Evolutionary conservation across 306 rosid species (phyloP).

Genomic region (Argentina anserina): DNA sequence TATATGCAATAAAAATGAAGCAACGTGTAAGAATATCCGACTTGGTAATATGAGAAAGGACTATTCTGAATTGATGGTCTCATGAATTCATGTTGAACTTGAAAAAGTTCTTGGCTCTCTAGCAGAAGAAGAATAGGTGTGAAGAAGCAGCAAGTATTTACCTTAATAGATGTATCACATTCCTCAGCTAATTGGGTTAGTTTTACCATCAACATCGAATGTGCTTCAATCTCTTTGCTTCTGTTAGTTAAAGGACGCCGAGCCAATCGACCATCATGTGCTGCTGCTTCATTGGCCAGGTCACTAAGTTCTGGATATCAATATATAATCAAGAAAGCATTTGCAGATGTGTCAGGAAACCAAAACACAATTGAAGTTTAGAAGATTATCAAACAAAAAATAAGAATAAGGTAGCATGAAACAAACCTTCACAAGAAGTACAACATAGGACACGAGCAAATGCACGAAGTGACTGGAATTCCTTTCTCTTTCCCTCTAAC

Average conservation of each 20-base stretch:
- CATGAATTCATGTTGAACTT: not conserved
- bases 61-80: not conserved
- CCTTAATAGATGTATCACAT: conserved; percentile 47
- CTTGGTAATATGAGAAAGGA: not conserved
- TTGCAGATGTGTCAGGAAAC: conserved; percentile 11
- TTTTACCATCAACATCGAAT: conserved; percentile 46
- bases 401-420: not conserved
- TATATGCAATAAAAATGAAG: not conserved
- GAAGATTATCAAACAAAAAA: not conserved
- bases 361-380: not conserved
- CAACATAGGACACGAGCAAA: conserved; percentile 66
- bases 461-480: conserved; percentile 75
- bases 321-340: conserved; percentile 23
- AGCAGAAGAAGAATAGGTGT: not conserved
- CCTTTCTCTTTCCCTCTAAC: conserved; percentile 64
- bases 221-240: conserved; percentile 62
- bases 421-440: conserved; percentile 42
- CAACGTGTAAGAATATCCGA: not conserved
- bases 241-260: conserved; percentile 49
- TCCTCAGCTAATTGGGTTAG: conserved; percentile 41
- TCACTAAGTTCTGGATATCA: conserved; percentile 51
- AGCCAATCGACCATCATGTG: conserved; percentile 75
- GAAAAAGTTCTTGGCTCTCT: not conserved
- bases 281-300: conserved; percentile 52
- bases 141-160: conserved; percentile 19